Conservation (phyloP, 2,329 filamentous ascomycete species). For the Cytospora leucostoma region DNA sequence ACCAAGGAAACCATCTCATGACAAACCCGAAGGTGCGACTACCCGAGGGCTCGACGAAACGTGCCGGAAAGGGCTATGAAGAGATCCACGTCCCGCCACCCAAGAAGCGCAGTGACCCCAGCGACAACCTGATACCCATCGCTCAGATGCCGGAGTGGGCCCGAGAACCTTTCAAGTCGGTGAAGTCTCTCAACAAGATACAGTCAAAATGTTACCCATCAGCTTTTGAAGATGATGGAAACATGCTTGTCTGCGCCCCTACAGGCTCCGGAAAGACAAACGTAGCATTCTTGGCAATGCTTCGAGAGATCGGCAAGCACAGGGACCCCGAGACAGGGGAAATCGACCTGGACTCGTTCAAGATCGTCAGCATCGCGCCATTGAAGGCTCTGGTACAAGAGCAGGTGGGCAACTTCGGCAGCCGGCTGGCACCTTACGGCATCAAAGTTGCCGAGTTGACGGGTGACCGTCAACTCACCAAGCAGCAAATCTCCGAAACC, state of each 20-base stretch:
- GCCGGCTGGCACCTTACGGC: slow-evolving; percentile 84
- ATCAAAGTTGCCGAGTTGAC: slow-evolving; percentile 95
- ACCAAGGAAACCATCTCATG: slow-evolving; percentile 98
- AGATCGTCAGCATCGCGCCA: slow-evolving; percentile 97
- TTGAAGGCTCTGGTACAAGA: slow-evolving; percentile 95
- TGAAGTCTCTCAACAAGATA: slow-evolving; percentile 89
- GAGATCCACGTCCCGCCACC: slow-evolving; percentile 96
- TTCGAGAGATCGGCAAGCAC: slow-evolving; percentile 96
- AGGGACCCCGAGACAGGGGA: slow-evolving; percentile 86
- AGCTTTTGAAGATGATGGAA: slow-evolving; percentile 91
- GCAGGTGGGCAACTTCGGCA: slow-evolving; percentile 96
- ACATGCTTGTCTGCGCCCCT: slow-evolving; percentile 96
- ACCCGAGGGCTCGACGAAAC: slow-evolving; percentile 91
- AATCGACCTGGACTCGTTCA: slow-evolving; percentile 94
- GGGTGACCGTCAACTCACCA: slow-evolving; percentile 95
- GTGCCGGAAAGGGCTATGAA: slow-evolving; percentile 96
- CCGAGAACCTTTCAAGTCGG: slow-evolving; percentile 77
- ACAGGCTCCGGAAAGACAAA: slow-evolving; percentile 99
- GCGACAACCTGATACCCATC: slow-evolving; percentile 79
- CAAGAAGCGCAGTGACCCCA: slow-evolving; percentile 79
- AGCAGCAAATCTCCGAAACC: slow-evolving; percentile 96
- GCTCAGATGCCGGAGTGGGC: slow-evolving; percentile 93
- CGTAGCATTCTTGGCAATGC: slow-evolving; percentile 94
- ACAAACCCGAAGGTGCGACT: slow-evolving; percentile 96
- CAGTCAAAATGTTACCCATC: slow-evolving; percentile 91